Base-by-base conservation (phyloP, 768 basidiomycete genomes). In the Sporobolomyces roseus region DNA sequence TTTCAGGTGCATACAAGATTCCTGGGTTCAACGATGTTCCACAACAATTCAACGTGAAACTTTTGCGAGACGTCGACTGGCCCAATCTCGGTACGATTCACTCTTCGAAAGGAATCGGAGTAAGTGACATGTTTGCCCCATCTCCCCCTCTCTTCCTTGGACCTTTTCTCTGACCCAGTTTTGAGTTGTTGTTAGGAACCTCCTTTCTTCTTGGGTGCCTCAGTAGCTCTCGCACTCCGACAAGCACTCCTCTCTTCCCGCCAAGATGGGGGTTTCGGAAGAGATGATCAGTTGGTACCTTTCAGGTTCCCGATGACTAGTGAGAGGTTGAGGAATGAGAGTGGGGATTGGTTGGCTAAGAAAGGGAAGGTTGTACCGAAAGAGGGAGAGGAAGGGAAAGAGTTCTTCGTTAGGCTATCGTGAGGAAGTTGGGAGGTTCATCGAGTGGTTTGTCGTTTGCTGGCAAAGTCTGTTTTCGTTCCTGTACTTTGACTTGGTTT, bases 1-100 rank as follows among this genome's bases (percentile, higher is more conserved):
- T 10, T 23, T 29, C 58, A 32, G 66, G 66, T 29, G 61, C 75
- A 23, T 74, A 71, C 72, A 65, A 72, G 67, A 74, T 75, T 38
- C 74, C 76, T 2, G 68, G 68, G 14, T 75, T 75, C 54, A 61
- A 54, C 43, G 76, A 76, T 55, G 70, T 71, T 16, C 75, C 75
- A 2, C 74, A 75, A 48, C 63, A 66, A 14, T 69, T 75, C 50
- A 66, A 70, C 43, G 72, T 75, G 50, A 54, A 61, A 8, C 64
- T 71, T 1, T 41, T 73, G 7, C 54, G 65, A n/a, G 72, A 73
- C 60, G 72, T 61, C 29, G 64, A 63, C 23, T 73, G 72, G 72
- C 72, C 72, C 1, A 66, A 60, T 25, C 52, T 73, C 1, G 38
- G 51, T 25, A 60, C 65, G 27, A 63, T 73, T 41, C 61, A 70